A percentile compares a stretch with the other conserved stretches of the same genome.
phyloP scores from a whole-genome alignment of 371 early-diverging fungal species.

The Mucor velutinosus region DNA sequence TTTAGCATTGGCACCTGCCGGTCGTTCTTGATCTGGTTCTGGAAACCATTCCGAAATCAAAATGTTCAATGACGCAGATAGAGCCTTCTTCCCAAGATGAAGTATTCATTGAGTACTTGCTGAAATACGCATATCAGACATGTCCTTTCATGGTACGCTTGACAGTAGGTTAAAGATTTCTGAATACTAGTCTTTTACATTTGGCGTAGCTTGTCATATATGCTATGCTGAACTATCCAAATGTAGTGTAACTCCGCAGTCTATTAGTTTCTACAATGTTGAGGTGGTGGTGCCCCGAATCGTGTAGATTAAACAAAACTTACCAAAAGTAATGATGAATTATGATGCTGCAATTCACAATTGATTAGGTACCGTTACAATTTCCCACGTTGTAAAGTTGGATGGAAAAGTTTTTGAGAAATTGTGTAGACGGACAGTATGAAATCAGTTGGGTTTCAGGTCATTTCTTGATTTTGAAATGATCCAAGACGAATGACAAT shows the following conservation, averaged over 20 bases:
- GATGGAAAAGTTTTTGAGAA: not conserved
- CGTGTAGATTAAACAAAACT: not conserved
- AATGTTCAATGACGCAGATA: too few species aligned
- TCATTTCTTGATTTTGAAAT: not conserved
- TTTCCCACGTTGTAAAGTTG: not conserved
- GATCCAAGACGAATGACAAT: not conserved
- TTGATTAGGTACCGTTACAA: not conserved
- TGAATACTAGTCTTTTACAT: too few species aligned
- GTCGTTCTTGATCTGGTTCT: not conserved
- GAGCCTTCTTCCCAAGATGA: not conserved
- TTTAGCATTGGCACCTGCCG: not conserved
- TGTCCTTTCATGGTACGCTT: too few species aligned
- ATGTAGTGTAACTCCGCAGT: too few species aligned
- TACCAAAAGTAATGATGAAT: not conserved
- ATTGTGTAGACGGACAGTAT: not conserved
- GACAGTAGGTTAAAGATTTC: too few species aligned
- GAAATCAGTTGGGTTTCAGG: not conserved
- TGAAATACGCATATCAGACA: not conserved
- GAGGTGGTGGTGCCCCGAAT: not conserved
- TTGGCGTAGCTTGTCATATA: not conserved
- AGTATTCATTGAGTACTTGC: not conserved
- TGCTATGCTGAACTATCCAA: not conserved
- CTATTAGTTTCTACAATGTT: too few species aligned
- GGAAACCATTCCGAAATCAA: not conserved
- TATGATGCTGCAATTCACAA: not conserved